Percentiles rank a stretch among this genome's conserved stretches.
Conservation (phyloP, 2,329 filamentous ascomycete species). For the Aspergillus udagawae region DNA sequence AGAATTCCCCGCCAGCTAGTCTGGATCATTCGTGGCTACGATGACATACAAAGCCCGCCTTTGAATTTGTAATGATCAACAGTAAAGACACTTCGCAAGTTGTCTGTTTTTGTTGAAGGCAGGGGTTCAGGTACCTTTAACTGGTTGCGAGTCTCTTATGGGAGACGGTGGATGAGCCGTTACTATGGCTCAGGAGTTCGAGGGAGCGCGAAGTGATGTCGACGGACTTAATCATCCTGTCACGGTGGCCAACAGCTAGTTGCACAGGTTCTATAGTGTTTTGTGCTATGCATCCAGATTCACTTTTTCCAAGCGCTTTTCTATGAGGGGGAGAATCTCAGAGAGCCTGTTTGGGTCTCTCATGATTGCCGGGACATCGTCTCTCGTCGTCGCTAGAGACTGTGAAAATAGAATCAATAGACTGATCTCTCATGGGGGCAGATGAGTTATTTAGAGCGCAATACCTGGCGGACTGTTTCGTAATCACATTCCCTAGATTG, state of each 20-base stretch:
- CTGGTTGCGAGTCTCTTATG: background rate
- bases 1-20: background rate
- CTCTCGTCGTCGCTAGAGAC: constrained; percentile 55
- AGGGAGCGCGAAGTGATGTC: background rate
- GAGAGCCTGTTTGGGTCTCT: constrained; percentile 75
- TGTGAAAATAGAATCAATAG: constrained; percentile 18
- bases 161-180: background rate
- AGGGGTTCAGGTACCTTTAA: background rate
- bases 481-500: constrained; percentile 81
- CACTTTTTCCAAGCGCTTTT: constrained; percentile 61
- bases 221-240: background rate
- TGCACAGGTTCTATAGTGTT: background rate
- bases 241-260: background rate
- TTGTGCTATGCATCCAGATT: constrained; percentile 18
- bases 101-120: background rate
- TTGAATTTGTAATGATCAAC: background rate
- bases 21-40: background rate
- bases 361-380: constrained; percentile 72
- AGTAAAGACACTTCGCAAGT: background rate
- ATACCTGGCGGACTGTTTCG: constrained; percentile 67
- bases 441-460: background rate
- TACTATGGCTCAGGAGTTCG: background rate
- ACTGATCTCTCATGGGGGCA: background rate
- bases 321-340: constrained; percentile 66
- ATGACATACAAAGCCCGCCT: background rate